Base-by-base conservation (phyloP, 164 flowering plant genomes). In the Brasenia schreberi region DNA sequence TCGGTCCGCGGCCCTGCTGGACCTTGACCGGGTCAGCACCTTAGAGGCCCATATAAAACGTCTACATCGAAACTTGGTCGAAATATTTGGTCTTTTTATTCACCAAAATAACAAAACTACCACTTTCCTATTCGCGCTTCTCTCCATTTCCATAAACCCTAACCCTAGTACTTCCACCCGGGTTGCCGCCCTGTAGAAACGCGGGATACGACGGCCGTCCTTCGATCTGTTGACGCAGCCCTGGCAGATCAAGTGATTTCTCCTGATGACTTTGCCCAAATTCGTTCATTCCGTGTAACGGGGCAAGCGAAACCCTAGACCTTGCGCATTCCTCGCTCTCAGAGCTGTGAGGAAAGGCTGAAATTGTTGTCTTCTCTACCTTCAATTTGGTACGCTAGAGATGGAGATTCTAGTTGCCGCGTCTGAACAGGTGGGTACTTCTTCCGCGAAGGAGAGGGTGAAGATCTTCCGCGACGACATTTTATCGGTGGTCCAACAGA, bases 401-500 rank as follows among this genome's bases (percentile, higher is more conserved):
- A 12, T 77, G 66, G 86, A 85, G 6, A 65, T 75, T 45, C 77
- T 90, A 67, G 62, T 63, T 19, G 72, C 88, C 58, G 72, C 81
- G 64, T 63, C 83, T 59, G 80, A 63, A 6, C 70, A 70, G 42
- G 79, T 87, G 67, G 75, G 92, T 27, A 83, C 94, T 19, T 43
- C 83, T 0, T 88, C 97, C 33, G 80, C 87, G 18, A 85, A 80
- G 71, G 69, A 70, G 6, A 86, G 94, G 44, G 60, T 82, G 70
- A 71, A 71, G 75, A 84, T 88, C 70, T 90, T 90, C 79, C 80
- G 87, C 19, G 43, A 81, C 14, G 86, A 84, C 19, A 62, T 88
- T 70, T 76, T 80, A 0, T 61, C 80, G 16, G 16, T 49, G 0
- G 10, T 49, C 56, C 5, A 49, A 49, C 56, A 49, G 56, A 5